Percentiles rank a stretch among this genome's conserved stretches.
Evolutionary conservation across 164 flowering plant genomes (phyloP).

Genomic region (Vitis labrusca): DNA sequence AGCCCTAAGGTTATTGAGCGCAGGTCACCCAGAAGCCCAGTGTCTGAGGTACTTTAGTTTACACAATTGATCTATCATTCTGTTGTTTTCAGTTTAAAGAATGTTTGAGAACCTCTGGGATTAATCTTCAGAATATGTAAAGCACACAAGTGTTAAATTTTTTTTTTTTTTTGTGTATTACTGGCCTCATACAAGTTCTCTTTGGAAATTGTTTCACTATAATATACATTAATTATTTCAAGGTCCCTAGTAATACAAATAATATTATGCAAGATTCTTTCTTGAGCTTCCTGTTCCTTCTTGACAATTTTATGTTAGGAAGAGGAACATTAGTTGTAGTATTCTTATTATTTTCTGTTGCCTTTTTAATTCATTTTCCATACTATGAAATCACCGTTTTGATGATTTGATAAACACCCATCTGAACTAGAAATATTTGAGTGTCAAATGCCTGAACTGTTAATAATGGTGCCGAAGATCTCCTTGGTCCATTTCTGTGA

Average conservation of each 20-base stretch:
- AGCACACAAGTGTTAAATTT: neutral
- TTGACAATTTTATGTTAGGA: neutral
- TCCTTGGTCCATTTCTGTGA: neutral
- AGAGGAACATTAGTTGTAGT: neutral
- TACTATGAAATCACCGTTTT: too few relatives aligned
- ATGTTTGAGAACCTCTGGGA: neutral
- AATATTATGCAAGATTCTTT: neutral
- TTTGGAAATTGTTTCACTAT: neutral
- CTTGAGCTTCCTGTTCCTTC: neutral
- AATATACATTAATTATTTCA: neutral
- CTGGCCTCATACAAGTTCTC: neutral
- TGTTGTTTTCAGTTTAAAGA: neutral
- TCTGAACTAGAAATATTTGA: neutral
- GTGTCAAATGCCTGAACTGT: neutral
- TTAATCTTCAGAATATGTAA: neutral
- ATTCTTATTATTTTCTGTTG: neutral
- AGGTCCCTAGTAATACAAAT: neutral
- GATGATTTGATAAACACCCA: neutral
- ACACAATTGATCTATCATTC: neutral
- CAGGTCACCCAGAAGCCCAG: conserved; percentile 77
- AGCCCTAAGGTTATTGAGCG: conserved; percentile 76
- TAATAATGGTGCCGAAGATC: too few relatives aligned
- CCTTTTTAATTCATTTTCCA: neutral
- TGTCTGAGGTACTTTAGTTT: conserved; percentile 53
- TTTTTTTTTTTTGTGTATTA: neutral